Conservation (phyloP, 1,284 basidiomycete genomes). For the Rhodotorula mucilaginosa region DNA sequence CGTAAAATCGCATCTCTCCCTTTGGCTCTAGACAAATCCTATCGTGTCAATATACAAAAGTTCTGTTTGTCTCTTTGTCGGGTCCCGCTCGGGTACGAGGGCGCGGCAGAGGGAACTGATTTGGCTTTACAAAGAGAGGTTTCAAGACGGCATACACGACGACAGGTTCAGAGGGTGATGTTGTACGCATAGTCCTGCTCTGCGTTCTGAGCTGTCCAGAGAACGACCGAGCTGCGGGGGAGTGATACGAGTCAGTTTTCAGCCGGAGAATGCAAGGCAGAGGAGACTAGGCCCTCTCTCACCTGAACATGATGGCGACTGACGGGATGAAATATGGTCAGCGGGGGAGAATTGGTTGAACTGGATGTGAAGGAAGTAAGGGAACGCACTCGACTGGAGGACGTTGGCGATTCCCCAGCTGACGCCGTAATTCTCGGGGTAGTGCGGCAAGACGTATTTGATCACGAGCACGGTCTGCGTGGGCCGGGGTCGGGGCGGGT, state of each 20-base stretch:
- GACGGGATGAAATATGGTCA: neutral
- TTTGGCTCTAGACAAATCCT: neutral
- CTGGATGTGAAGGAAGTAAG: neutral
- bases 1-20: too few species aligned
- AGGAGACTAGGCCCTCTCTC: neutral
- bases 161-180: slow-evolving; percentile 60
- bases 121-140: too few species aligned
- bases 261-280: too few species aligned
- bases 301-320: slow-evolving; percentile 74
- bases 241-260: neutral
- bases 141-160: too few species aligned
- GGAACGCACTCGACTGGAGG: slow-evolving; percentile 65
- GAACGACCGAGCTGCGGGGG: slow-evolving; percentile 62
- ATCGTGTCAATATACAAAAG: too few species aligned
- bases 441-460: slow-evolving; percentile 80
- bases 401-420: slow-evolving; percentile 96
- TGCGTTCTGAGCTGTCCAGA: slow-evolving; percentile 81
- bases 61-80: too few species aligned
- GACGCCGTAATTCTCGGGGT: slow-evolving; percentile 62
- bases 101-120: too few species aligned
- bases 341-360: neutral
- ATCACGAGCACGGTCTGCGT: slow-evolving; percentile 79
- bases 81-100: too few species aligned
- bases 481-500: neutral
- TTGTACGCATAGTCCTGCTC: slow-evolving; percentile 84